Conservation (phyloP, 2,329 filamentous ascomycete species). For the Talaromyces piceae region DNA sequence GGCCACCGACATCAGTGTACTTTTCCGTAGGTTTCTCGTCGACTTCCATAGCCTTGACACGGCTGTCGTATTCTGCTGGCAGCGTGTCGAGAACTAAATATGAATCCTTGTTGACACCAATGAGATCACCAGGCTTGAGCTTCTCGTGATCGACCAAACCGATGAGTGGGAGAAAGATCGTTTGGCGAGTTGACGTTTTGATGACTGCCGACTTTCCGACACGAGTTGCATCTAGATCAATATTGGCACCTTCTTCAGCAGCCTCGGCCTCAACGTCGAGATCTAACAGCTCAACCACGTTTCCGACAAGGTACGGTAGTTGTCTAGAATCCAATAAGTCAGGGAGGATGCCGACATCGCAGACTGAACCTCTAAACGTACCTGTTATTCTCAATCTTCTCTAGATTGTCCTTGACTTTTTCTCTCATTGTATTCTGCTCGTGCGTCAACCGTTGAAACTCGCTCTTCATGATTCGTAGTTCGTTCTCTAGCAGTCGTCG, state of each 20-base stretch:
- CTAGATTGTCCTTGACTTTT: slow-evolving; percentile 98
- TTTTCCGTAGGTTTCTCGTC: slow-evolving; percentile 99
- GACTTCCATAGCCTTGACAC: slow-evolving; percentile 99
- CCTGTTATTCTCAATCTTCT: slow-evolving; percentile 99
- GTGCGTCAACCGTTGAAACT: slow-evolving; percentile 86
- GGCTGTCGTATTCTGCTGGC: slow-evolving; percentile 95
- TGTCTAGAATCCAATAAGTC: slow-evolving; percentile 55
- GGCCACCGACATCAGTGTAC: slow-evolving; percentile 92
- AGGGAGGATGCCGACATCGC: slow-evolving; percentile 32
- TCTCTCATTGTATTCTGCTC: slow-evolving; percentile 95
- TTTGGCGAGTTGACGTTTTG: slow-evolving; percentile 97
- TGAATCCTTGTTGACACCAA: slow-evolving; percentile 98
- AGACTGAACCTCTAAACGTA: no score
- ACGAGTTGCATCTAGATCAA: slow-evolving; percentile 91
- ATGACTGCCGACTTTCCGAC: slow-evolving; percentile 98
- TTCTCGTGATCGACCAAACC: slow-evolving; percentile 93
- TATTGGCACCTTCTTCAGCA: slow-evolving; percentile 95
- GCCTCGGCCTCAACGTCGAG: slow-evolving; percentile 94
- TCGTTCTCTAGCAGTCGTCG: slow-evolving; percentile 94
- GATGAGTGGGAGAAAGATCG: slow-evolving; percentile 95
- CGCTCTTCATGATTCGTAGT: slow-evolving; percentile 96
- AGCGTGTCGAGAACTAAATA: slow-evolving; percentile 95
- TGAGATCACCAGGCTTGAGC: slow-evolving; percentile 90
- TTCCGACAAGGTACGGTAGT: slow-evolving; percentile 95
- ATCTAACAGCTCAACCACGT: slow-evolving; percentile 94